These are phyloP conservation scores for Stachybotrys elegans DNA, from an alignment of 2,329 filamentous ascomycete genomes.

Conservation along the genomic window DNA sequence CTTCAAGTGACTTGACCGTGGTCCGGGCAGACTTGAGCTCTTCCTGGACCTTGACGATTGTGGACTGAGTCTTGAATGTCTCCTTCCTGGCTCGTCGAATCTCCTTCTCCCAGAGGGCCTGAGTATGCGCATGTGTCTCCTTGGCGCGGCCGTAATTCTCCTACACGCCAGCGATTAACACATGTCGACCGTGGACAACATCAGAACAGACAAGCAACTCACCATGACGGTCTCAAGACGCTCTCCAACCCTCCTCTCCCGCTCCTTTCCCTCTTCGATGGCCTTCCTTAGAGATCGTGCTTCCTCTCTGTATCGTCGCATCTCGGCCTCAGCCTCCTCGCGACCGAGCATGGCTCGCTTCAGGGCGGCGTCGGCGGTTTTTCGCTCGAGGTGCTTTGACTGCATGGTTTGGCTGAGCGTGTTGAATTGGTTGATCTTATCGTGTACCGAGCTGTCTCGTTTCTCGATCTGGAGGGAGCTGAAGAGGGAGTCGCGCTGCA, in stretches of 20 bases:
- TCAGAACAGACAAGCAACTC: no score
- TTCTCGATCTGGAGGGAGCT: conserved; percentile 30
- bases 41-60: conserved; percentile 66
- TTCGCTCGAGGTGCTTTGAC: conserved; percentile 58
- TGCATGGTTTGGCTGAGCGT: conserved; percentile 56
- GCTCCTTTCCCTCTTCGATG: conserved; percentile 59
- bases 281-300: conserved; percentile 48
- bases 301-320: conserved; percentile 60
- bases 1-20: conserved; percentile 50
- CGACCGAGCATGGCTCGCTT: conserved; percentile 63
- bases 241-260: conserved; percentile 62
- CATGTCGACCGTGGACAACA: neutral
- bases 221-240: conserved; percentile 67
- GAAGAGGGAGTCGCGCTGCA: conserved; percentile 32
- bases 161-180: conserved; percentile 33
- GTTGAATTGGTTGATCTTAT: conserved; percentile 70
- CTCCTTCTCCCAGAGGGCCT: conserved; percentile 69
- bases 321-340: conserved; percentile 68
- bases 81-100: conserved; percentile 66
- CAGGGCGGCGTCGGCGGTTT: conserved; percentile 59
- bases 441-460: conserved; percentile 58
- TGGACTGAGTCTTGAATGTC: conserved; percentile 68
- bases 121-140: conserved; percentile 62
- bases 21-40: conserved; percentile 60
- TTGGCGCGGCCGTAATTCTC: conserved; percentile 67